Conservation (phyloP, 371 early-diverging fungal genomes). For the Mucor piriformis region DNA sequence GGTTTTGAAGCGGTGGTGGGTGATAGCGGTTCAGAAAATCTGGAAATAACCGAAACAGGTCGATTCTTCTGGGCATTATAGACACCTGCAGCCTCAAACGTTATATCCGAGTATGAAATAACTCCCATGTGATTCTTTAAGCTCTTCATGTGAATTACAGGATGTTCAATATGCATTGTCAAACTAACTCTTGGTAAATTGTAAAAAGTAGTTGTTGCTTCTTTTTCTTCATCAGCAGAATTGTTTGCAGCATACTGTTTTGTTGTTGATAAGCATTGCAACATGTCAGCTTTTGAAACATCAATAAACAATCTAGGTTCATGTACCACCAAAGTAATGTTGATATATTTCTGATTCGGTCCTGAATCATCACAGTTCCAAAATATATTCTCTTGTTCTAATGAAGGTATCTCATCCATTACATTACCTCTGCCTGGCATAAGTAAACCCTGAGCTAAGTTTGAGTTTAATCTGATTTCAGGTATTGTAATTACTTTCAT, state of each 20-base stretch:
- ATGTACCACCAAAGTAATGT: conserved; percentile 3
- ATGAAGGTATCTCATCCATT: background rate
- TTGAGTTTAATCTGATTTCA: conserved; percentile 15
- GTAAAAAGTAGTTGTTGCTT: background rate
- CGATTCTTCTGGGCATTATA: conserved; percentile 24
- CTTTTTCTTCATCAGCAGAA: background rate
- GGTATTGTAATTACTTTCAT: conserved; percentile 24
- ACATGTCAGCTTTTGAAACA: background rate
- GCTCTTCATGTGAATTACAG: conserved; percentile 14
- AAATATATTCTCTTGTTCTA: background rate
- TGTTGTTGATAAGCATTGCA: conserved; percentile 5
- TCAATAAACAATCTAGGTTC: conserved; percentile 18
- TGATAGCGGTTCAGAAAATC: conserved; percentile 13
- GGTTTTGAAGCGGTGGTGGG: background rate
- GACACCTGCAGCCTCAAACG: conserved; percentile 24
- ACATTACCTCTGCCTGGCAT: background rate
- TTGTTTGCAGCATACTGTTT: background rate
- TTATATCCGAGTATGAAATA: conserved; percentile 16
- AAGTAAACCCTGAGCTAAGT: conserved; percentile 14
- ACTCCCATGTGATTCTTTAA: conserved; percentile 5
- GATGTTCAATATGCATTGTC: conserved; percentile 14
- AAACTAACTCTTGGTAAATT: conserved; percentile 23
- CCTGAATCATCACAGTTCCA: conserved; percentile 9
- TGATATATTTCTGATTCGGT: conserved; percentile 20
- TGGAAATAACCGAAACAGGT: conserved; percentile 18